Evolutionary conservation across 2,329 filamentous ascomycete genomes (phyloP).

Genomic region (Lasiodiplodia gonubiensis): DNA sequence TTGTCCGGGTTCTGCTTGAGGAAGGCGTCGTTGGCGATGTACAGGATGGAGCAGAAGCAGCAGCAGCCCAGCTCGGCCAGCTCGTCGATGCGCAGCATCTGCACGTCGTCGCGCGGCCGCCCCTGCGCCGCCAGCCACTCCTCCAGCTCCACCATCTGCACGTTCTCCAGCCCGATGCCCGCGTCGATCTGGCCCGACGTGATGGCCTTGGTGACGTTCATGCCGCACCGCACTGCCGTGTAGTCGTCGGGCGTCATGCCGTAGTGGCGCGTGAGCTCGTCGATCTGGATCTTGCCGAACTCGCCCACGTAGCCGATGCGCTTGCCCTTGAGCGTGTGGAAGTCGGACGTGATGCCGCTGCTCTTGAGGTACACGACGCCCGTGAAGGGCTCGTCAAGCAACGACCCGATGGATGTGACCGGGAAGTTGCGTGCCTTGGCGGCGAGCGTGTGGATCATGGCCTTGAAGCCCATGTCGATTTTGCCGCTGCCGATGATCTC

Average conservation of each 20-base stretch:
- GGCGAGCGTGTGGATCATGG: conserved; percentile 82
- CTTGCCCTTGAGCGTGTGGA: conserved; percentile 76
- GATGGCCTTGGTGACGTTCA: conserved; percentile 81
- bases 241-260: conserved; percentile 76
- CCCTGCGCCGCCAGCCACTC: conserved; percentile 72
- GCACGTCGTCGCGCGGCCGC: conserved; percentile 69
- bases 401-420: conserved; percentile 72
- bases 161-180: conserved; percentile 78
- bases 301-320: conserved; percentile 80
- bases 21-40: conserved; percentile 78
- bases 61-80: conserved; percentile 80
- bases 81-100: conserved; percentile 82
- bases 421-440: conserved; percentile 78
- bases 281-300: conserved; percentile 83
- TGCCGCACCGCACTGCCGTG: conserved; percentile 77
- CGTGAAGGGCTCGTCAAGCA: conserved; percentile 81
- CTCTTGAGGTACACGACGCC: conserved; percentile 78
- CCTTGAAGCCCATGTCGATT: conserved; percentile 80
- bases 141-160: conserved; percentile 82
- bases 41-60: conserved; percentile 83
- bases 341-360: conserved; percentile 76
- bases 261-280: conserved; percentile 79
- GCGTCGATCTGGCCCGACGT: conserved; percentile 75
- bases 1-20: conserved; percentile 69
- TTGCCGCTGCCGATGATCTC: conserved; percentile 80